Evolutionary conservation across 768 basidiomycete species (phyloP).

Genomic region (Phaeolepiota aurea): DNA sequence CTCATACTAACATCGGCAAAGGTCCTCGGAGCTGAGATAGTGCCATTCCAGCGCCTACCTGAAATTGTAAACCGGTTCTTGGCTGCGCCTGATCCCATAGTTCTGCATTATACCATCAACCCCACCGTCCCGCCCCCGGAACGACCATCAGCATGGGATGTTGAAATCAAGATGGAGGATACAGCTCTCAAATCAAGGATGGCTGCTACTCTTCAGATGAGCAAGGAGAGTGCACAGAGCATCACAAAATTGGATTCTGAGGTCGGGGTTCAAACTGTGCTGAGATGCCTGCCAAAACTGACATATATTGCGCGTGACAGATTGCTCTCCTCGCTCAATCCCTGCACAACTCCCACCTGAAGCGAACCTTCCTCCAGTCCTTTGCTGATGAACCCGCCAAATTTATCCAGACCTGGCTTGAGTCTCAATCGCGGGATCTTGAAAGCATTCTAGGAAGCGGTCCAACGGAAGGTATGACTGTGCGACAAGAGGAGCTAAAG

Average conservation of each 20-base stretch:
- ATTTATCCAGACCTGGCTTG: constrained; percentile 87
- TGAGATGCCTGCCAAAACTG: background rate
- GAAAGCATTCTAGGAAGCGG: constrained; percentile 88
- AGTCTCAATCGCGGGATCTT: constrained; percentile 86
- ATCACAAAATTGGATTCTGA: constrained; percentile 81
- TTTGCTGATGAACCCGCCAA: constrained; percentile 73
- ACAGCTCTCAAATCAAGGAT: constrained; percentile 63
- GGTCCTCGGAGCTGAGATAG: constrained; percentile 65
- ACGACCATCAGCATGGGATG: constrained; percentile 72
- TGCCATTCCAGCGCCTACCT: constrained; percentile 75
- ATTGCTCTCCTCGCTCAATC: constrained; percentile 81
- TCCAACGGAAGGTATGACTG: constrained; percentile 65
- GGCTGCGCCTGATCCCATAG: constrained; percentile 66
- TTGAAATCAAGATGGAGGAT: constrained; percentile 87
- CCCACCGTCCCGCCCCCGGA: constrained; percentile 58
- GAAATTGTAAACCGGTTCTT: constrained; percentile 81
- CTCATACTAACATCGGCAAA: too few relatives aligned
- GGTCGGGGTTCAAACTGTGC: constrained; percentile 30
- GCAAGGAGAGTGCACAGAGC: constrained; percentile 61
- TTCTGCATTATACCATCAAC: constrained; percentile 71
- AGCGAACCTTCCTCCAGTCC: constrained; percentile 75
- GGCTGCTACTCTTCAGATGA: constrained; percentile 59
- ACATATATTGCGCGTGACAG: constrained; percentile 23
- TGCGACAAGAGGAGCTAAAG: constrained; percentile 83
- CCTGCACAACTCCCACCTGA: constrained; percentile 79